These are phyloP conservation scores for Geoglossum glabrum DNA, from an alignment of 495 filamentous ascomycete species.

Conservation along the genomic window DNA sequence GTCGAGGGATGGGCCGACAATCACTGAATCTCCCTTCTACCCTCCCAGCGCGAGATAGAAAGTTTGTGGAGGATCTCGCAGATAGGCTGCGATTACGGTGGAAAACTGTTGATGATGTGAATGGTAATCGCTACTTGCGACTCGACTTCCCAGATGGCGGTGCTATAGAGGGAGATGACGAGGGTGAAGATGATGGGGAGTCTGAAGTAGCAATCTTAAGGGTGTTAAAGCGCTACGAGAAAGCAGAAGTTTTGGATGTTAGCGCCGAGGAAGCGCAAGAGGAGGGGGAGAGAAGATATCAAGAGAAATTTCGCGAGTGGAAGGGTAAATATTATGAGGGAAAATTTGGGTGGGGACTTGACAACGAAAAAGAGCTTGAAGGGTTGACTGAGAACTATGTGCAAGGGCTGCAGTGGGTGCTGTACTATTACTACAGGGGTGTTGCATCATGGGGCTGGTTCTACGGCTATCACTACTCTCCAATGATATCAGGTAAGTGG, in stretches of 20 bases:
- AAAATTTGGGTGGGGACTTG: conserved; percentile 83
- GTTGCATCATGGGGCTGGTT: conserved; percentile 99
- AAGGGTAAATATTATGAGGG: conserved; percentile 75
- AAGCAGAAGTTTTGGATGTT: conserved; percentile 65
- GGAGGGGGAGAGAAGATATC: conserved; percentile 61
- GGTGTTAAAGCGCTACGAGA: conserved; percentile 75
- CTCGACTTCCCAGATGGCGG: conserved; percentile 42
- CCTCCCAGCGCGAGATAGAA: conserved; percentile 69
- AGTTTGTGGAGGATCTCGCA: conserved; percentile 78
- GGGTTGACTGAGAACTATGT: conserved; percentile 91
- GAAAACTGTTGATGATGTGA: conserved; percentile 56
- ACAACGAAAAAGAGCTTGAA: conserved; percentile 61
- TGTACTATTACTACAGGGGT: conserved; percentile 94
- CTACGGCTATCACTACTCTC: conserved; percentile 89
- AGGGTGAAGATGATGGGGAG: conserved; percentile 60
- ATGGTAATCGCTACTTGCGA: conserved; percentile 60
- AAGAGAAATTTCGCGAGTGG: conserved; percentile 74
- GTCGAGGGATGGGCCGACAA: conserved; percentile 22
- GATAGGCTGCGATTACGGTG: conserved; percentile 63
- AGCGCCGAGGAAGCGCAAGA: conserved; percentile 57
- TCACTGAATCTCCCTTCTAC: conserved; percentile 50
- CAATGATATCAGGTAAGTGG: conserved; percentile 68
- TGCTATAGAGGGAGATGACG: conserved; percentile 26
- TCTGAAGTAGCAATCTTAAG: conserved; percentile 61
- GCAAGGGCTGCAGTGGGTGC: conserved; percentile 92